phyloP scores from a whole-genome alignment of 768 basidiomycete genomes.

The Lyophyllum shimeji region DNA sequence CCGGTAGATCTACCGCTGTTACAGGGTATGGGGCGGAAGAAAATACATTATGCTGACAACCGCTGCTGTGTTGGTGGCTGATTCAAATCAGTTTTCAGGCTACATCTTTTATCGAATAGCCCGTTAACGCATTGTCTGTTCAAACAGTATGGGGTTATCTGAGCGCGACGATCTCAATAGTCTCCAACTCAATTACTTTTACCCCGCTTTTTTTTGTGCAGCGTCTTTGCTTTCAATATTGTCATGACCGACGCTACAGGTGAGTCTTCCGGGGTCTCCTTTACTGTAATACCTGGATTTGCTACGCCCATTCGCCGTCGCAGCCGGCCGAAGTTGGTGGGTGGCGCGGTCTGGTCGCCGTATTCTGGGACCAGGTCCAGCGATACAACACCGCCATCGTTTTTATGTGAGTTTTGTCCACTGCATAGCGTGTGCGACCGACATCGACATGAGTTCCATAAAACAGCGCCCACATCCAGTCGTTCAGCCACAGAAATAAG shows the following conservation, averaged over 20 bases:
- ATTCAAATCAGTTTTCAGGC: too few species aligned
- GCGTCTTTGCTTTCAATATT: constrained; percentile 21
- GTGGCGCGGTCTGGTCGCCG: constrained; percentile 10
- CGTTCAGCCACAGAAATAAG: too few species aligned
- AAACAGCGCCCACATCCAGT: too few species aligned
- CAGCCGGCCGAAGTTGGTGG: constrained; percentile 16
- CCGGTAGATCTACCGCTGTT: constrained; percentile 33
- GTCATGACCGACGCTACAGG: constrained; percentile 21
- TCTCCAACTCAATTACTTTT: not conserved
- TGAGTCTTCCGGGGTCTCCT: not conserved
- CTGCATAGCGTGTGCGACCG: too few species aligned
- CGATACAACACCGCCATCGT: constrained; percentile 14
- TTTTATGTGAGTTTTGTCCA: constrained; percentile 11
- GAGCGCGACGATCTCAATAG: constrained; percentile 2
- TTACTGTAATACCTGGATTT: not conserved
- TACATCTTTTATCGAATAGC: too few species aligned
- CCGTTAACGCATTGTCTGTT: too few species aligned
- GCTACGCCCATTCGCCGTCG: too few species aligned
- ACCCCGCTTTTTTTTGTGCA: constrained; percentile 11
- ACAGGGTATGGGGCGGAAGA: constrained; percentile 31
- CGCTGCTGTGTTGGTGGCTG: too few species aligned
- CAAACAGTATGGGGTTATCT: constrained; percentile 18
- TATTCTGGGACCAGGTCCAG: constrained; percentile 3
- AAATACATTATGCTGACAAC: too few species aligned
- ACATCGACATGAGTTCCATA: too few species aligned